Conservation (phyloP, 257 asterid genomes). For the Nicotiana otophora region DNA sequence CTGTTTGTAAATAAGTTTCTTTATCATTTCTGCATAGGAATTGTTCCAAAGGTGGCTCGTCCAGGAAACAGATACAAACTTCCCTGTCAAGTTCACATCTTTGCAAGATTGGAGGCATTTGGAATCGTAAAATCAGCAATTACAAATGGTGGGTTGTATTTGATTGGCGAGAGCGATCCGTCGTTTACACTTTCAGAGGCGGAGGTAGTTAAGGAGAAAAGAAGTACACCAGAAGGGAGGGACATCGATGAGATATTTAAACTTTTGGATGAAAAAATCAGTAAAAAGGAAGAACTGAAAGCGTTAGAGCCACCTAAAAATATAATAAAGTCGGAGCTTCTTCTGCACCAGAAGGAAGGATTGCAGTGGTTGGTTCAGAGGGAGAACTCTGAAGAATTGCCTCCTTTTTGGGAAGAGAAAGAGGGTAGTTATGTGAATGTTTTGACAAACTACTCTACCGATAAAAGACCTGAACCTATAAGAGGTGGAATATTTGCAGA, state of each 20-base stretch:
- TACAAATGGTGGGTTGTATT: slow-evolving; percentile 42
- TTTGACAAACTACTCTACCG: slow-evolving; percentile 54
- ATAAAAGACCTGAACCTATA: slow-evolving; percentile 59
- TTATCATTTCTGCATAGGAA: slow-evolving; percentile 37
- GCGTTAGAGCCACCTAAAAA: slow-evolving; percentile 69
- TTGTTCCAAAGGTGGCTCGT: slow-evolving; percentile 60
- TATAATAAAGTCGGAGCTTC: slow-evolving; percentile 51
- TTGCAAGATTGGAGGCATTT: slow-evolving; percentile 47
- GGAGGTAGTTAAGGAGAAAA: slow-evolving; percentile 42
- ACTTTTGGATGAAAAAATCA: slow-evolving; percentile 48
- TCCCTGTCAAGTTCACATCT: slow-evolving; percentile 78
- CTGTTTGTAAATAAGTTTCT: neutral
- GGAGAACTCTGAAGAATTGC: slow-evolving; percentile 63
- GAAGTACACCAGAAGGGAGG: slow-evolving; percentile 30
- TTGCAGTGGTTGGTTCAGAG: slow-evolving; percentile 70
- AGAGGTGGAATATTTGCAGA: slow-evolving; percentile 88
- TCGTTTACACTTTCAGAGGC: slow-evolving; percentile 57
- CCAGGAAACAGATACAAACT: slow-evolving; percentile 34
- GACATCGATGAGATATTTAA: slow-evolving; percentile 72
- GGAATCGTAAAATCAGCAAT: slow-evolving; percentile 39
- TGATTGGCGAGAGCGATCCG: slow-evolving; percentile 38
- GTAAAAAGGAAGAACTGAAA: slow-evolving; percentile 34
- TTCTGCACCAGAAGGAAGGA: slow-evolving; percentile 75
- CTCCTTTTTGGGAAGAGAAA: slow-evolving; percentile 75
- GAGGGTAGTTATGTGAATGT: slow-evolving; percentile 51